Evolutionary conservation across 169 alveolate genomes (phyloP), one percentile per base, ranked within the genome.

Genomic region (Babesia bovis): DNA sequence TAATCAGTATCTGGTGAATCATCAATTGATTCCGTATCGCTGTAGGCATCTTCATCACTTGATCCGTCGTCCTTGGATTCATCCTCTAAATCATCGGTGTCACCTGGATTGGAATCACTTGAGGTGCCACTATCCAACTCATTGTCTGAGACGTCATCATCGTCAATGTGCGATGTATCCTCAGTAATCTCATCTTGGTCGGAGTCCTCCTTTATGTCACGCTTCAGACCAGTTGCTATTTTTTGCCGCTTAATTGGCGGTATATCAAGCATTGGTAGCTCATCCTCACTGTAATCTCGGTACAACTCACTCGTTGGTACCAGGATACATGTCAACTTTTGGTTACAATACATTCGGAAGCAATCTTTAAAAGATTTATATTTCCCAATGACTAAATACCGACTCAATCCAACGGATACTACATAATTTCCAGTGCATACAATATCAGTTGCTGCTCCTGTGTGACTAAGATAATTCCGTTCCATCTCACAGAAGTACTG

Each of bases 391-490:
- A 33, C 65, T 35, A 75, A 41, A 40, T 57, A 70, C 15, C 84
- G 83, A 32, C 71, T 84, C 32, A 81, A 57, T 2, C 84, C 66
- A 13, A 63, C 83, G 0, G 88, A 40, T 19, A 81, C 40, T n/a
- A 81, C 57, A 44, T 81, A 69, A 40, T 69, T 32, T 7, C 81
- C 84, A 25, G 41, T 28, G 52, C 72, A 63, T 30, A n/a, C 38
- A 23, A 81, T 41, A 44, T 72, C 84, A 59, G 59, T 42, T 12
- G 71, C 81, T 5, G 88, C 72, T 40, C 88, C 88, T 50, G 51
- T 81, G 81, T 81, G 88, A 2, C 38, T 42, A 23, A 38, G 49
- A 38, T 59, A 81, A 66, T 67, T 53, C 19, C 61, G 49, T 30
- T 38, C 32, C 49, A 81, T 23, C 55, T 57, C 44, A 47, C 84